Percentiles rank a stretch among this genome's conserved stretches.
Conservation (phyloP, 2,329 filamentous ascomycete species). For the Pseudogymnoascus sp. region DNA sequence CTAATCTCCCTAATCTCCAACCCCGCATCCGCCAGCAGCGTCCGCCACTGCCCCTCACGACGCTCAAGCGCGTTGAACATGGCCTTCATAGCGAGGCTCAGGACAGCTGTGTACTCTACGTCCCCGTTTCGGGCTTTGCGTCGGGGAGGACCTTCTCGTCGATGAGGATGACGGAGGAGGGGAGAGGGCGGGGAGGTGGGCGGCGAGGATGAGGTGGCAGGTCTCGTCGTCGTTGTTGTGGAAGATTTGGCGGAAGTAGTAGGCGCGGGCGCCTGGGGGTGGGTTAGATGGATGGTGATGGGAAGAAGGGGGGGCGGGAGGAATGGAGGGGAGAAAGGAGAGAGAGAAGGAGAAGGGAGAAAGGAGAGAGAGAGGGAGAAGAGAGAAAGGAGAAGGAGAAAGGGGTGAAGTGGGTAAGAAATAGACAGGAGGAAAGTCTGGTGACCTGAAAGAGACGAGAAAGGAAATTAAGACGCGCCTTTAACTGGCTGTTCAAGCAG, state of each 20-base stretch:
- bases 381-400: not conserved
- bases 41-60: conserved; percentile 20
- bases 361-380: not conserved
- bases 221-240: conserved; percentile 23
- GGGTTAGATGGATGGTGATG: not conserved
- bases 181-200: conserved; percentile 11
- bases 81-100: conserved; percentile 22
- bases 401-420: not conserved
- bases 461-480: conserved; percentile 13
- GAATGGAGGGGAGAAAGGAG: not conserved
- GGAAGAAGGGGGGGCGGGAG: not conserved
- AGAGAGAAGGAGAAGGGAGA: not conserved
- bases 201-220: conserved; percentile 19
- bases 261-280: conserved; percentile 19
- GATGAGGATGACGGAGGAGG: conserved; percentile 12
- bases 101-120: conserved; percentile 16
- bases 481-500: conserved; percentile 20
- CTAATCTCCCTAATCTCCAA: conserved; percentile 19
- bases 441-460: not conserved
- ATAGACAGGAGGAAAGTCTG: not conserved
- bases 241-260: conserved; percentile 26
- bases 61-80: conserved; percentile 23
- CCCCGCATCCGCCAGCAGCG: conserved; percentile 17
- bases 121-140: not conserved
- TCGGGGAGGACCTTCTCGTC: not conserved